Conservation (phyloP, 768 basidiomycete genomes). For the Peribolospora baueri region DNA sequence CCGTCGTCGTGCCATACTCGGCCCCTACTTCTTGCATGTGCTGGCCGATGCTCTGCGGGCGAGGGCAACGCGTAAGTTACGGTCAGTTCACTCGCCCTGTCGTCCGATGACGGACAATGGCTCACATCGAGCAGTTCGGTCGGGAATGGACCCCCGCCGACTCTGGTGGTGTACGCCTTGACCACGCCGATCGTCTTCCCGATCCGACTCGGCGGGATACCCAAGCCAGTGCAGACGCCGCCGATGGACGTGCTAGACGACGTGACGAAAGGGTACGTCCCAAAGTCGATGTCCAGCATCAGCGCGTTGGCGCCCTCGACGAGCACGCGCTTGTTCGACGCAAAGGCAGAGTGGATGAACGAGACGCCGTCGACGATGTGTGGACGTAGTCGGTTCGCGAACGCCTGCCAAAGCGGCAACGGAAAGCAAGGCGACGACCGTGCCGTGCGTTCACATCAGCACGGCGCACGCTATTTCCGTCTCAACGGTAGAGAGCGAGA, state of each 20-base stretch:
- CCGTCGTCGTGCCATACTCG: constrained; percentile 82
- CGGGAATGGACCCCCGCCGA: constrained; percentile 96
- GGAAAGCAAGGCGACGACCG: background rate
- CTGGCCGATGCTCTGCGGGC: constrained; percentile 41
- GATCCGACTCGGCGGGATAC: constrained; percentile 70
- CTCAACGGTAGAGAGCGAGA: background rate
- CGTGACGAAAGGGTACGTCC: constrained; percentile 94
- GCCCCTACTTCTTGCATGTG: constrained; percentile 82
- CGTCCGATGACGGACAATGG: constrained; percentile 3
- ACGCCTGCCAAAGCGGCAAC: constrained; percentile 25
- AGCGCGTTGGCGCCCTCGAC: constrained; percentile 96
- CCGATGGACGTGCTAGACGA: constrained; percentile 82
- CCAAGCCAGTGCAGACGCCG: constrained; percentile 92
- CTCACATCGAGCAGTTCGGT: constrained; percentile 75
- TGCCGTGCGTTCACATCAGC: too few relatives aligned
- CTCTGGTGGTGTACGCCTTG: constrained; percentile 94
- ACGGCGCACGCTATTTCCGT: background rate
- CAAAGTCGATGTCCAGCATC: constrained; percentile 95
- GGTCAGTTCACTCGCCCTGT: background rate
- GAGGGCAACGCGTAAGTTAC: background rate
- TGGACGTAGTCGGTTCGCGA: constrained; percentile 62
- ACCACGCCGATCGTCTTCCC: constrained; percentile 76
- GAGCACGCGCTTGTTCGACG: constrained; percentile 50
- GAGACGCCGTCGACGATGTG: constrained; percentile 71
- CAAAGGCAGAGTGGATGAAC: constrained; percentile 59